Conservation (phyloP, 2,329 filamentous ascomycete genomes). For the Volutella citrinella region DNA sequence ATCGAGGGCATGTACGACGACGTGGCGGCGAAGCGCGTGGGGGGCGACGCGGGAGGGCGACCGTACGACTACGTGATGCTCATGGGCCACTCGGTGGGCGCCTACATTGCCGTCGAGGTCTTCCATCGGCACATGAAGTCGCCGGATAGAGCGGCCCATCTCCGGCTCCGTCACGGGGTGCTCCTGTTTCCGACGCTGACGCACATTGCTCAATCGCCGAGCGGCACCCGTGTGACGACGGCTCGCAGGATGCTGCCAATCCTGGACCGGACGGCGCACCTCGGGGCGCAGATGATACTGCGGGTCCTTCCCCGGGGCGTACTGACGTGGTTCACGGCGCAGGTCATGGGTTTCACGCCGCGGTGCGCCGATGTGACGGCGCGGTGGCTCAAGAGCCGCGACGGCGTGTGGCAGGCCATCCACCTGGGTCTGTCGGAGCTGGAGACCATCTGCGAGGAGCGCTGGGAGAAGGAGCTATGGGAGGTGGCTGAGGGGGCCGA, state of each 20-base stretch:
- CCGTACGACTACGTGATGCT: constrained; percentile 60
- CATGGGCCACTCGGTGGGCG: constrained; percentile 72
- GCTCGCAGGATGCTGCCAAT: constrained; percentile 40
- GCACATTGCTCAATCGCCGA: constrained; percentile 64
- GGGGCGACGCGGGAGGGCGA: constrained; percentile 27
- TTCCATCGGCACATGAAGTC: constrained; percentile 53
- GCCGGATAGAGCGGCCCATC: constrained; percentile 29
- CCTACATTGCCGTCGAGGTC: constrained; percentile 69
- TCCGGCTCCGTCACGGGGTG: constrained; percentile 51
- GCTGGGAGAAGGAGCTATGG: constrained; percentile 60
- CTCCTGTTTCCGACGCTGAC: constrained; percentile 73
- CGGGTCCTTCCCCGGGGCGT: constrained; percentile 36
- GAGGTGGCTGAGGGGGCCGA: constrained; percentile 28
- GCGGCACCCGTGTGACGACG: constrained; percentile 44
- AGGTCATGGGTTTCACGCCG: constrained; percentile 45
- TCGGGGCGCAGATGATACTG: constrained; percentile 41
- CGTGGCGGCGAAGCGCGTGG: constrained; percentile 30
- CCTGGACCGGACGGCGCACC: constrained; percentile 39
- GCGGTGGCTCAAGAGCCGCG: constrained; percentile 52
- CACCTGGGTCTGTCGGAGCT: constrained; percentile 60
- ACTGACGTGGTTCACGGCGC: constrained; percentile 42
- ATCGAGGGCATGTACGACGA: constrained; percentile 42
- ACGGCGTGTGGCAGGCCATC: constrained; percentile 59
- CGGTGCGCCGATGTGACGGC: constrained; percentile 49
- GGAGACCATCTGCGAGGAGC: constrained; percentile 54